Evolutionary conservation across 2,329 filamentous ascomycete species (phyloP), one percentile per base, ranked within the genome.

Genomic region (Leptodontidium sp.): DNA sequence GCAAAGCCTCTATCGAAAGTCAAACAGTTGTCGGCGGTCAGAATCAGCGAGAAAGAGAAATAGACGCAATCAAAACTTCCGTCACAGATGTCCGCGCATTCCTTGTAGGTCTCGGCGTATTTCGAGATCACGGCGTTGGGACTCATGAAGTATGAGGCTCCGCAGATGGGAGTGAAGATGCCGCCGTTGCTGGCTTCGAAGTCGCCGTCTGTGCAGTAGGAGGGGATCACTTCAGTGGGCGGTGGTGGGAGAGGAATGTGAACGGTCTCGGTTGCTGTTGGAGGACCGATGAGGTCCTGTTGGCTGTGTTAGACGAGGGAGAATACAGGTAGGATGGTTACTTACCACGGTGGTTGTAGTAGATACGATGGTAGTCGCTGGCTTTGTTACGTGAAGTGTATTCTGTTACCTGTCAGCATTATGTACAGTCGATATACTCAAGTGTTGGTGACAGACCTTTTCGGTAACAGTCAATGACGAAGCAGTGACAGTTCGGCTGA

Each of bases 201-300:
- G 9, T 26, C 12, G 4, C n/a, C n/a, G 17, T 40, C 38, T 12
- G 61, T 47, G 24, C 21, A 50, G 38, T 26, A 43, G 62, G 43
- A 32, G 14, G n/a, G 43, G 15, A 52, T 24, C 21, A 63, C 14
- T 21, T 8, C 35, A 2, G 47, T 11, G 38, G 38, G 38, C 8
- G 38, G 38, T 50, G 6, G n/a, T 9, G 17, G n/a, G n/a, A 24
- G n/a, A 24, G 47, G 47, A 12, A 24, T 26, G 11, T 53, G 35
- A 32, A 65, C n/a, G 15, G 52, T 65, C 24, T 35, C 21, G 6
- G 11, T 57, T 21, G 50, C 50, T 24, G 50, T 58, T 29, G 62
- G 35, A 57, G 62, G 62, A 26, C 62, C 62, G 17, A 52, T 26
- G 14, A 65, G 32, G 53, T 57, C 40, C 62, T 61, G 17, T 61